phyloP scores from a whole-genome alignment of 106 monocot species.

The Vanilla planifolia region DNA sequence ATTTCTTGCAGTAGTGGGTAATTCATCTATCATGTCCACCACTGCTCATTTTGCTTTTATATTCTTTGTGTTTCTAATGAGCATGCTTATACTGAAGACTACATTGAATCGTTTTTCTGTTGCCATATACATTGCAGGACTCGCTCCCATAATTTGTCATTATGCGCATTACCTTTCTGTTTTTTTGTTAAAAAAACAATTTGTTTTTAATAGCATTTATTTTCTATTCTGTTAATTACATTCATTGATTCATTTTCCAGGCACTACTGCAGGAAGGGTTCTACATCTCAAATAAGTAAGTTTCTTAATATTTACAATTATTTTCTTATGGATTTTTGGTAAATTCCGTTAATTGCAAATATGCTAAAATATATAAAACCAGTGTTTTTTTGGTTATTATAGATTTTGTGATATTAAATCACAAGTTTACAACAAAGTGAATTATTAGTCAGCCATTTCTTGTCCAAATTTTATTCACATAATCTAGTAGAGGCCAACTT shows the following conservation, averaged over 20 bases:
- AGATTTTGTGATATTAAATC: no score
- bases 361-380: background rate
- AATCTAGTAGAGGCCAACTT: background rate
- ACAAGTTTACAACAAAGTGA: no score
- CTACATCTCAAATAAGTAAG: constrained; percentile 77
- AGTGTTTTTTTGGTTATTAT: no score
- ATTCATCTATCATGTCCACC: constrained; percentile 21
- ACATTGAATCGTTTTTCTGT: background rate
- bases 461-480: background rate
- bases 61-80: background rate
- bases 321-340: background rate
- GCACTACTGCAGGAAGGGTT: constrained; percentile 88
- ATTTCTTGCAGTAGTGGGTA: constrained; percentile 81
- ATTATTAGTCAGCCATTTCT: no score
- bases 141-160: background rate
- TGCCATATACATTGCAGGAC: background rate
- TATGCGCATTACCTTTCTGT: background rate
- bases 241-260: constrained; percentile 30
- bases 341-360: background rate
- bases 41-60: background rate
- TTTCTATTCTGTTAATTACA: background rate
- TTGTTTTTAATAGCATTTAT: no score
- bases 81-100: background rate
- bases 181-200: no score
- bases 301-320: background rate